phyloP scores from a whole-genome alignment of 2,329 filamentous ascomycete species.

The Fusarium coicis region DNA sequence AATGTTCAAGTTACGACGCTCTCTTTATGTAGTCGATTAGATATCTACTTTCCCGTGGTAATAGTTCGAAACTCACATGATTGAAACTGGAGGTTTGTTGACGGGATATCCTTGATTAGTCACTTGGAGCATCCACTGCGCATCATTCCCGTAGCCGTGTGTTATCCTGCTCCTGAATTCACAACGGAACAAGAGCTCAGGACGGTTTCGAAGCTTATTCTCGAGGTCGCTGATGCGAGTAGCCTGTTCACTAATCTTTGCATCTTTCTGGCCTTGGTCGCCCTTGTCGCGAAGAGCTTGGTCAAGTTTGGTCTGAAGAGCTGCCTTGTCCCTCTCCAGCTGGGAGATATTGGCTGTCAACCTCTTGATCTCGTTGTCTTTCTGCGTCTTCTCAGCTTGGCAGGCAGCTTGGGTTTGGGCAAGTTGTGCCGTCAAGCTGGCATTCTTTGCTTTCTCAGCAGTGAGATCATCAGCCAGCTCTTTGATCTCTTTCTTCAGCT shows the following conservation, averaged over 20 bases:
- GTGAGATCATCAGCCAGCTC: neutral
- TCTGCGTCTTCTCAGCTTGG: neutral
- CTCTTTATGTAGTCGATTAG: neutral
- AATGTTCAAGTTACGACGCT: no score
- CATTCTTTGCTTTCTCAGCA: neutral
- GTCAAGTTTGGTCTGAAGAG: neutral
- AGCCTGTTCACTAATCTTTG: neutral
- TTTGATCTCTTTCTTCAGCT: neutral
- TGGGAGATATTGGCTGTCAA: neutral
- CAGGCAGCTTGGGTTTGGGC: neutral
- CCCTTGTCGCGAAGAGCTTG: neutral
- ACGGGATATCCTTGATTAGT: no score
- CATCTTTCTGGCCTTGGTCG: neutral
- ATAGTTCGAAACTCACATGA: rapidly evolving
- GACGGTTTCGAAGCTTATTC: neutral
- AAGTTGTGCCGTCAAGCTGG: neutral
- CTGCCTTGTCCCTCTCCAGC: neutral
- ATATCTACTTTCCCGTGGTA: rapidly evolving
- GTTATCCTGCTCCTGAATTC: rapidly evolving
- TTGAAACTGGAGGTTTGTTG: neutral
- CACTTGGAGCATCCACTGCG: no score
- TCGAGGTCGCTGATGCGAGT: neutral
- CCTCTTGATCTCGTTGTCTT: neutral
- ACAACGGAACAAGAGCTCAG: neutral
- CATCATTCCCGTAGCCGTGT: neutral